Percentiles rank a stretch among this genome's conserved stretches.
phyloP scores from a whole-genome alignment of 495 filamentous ascomycete species.

The Friedmanniomyces endolithicus region DNA sequence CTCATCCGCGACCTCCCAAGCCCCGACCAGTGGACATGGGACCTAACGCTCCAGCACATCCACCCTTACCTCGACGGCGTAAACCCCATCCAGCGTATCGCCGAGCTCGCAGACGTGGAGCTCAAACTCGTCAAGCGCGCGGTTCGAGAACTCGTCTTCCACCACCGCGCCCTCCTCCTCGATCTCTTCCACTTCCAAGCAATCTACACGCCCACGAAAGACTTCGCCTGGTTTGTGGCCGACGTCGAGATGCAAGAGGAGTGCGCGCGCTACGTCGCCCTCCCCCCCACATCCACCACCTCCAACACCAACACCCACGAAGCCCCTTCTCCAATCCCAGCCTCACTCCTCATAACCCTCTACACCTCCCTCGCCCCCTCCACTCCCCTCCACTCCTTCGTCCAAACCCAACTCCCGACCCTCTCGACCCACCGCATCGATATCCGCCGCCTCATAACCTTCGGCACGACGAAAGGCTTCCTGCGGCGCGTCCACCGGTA shows the following conservation, averaged over 20 bases:
- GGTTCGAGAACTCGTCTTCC: slow-evolving; percentile 78
- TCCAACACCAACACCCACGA: slow-evolving; percentile 4
- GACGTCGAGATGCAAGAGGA: slow-evolving; percentile 64
- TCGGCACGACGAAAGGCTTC: slow-evolving; percentile 89
- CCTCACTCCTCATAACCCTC: slow-evolving; percentile 44
- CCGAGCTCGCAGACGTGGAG: slow-evolving; percentile 70
- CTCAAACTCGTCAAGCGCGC: slow-evolving; percentile 71
- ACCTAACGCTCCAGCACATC: slow-evolving; percentile 65
- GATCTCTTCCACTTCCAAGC: slow-evolving; percentile 89
- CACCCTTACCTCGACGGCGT: slow-evolving; percentile 80
- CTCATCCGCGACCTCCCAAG: slow-evolving; percentile 67
- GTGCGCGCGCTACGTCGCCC: slow-evolving; percentile 61
- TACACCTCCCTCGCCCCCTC: slow-evolving; percentile 70
- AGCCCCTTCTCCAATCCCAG: not conserved
- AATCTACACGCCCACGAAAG: slow-evolving; percentile 73
- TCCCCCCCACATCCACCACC: slow-evolving; percentile 23
- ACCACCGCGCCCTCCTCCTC: slow-evolving; percentile 71
- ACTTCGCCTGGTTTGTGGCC: slow-evolving; percentile 61
- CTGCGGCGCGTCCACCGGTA: slow-evolving; percentile 92
- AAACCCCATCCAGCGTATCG: slow-evolving; percentile 72
- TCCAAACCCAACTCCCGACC: slow-evolving; percentile 52
- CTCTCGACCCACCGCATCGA: slow-evolving; percentile 54
- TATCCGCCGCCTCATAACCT: slow-evolving; percentile 80
- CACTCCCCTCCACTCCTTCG: slow-evolving; percentile 70
- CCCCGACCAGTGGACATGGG: slow-evolving; percentile 75